These are phyloP conservation scores for Penicillium sclerotiorum DNA, from an alignment of 2,329 filamentous ascomycete genomes.

Conservation along the genomic window DNA sequence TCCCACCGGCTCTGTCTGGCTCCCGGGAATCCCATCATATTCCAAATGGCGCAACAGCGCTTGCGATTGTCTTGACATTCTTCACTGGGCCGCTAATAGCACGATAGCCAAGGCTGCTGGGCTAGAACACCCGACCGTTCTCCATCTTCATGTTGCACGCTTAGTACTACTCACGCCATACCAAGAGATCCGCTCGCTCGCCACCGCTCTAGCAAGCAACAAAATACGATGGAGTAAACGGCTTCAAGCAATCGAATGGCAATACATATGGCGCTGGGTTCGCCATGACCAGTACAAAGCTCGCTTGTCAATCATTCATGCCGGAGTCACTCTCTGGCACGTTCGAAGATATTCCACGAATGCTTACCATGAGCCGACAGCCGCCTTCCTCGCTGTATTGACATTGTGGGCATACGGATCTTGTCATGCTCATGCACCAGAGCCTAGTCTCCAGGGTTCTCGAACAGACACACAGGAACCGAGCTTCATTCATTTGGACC, in stretches of 20 bases:
- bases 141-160: constrained; percentile 59
- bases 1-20: constrained; percentile 46
- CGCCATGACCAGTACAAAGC: constrained; percentile 58
- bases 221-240: constrained; percentile 34
- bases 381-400: constrained; percentile 50
- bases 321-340: constrained; percentile 57
- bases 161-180: constrained; percentile 56
- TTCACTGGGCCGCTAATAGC: constrained; percentile 62
- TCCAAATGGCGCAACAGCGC: constrained; percentile 50
- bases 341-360: constrained; percentile 53
- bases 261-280: constrained; percentile 53
- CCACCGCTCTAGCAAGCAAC: constrained; percentile 37
- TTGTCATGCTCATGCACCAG: constrained; percentile 33
- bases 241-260: constrained; percentile 36
- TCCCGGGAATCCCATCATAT: constrained; percentile 51
- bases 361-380: constrained; percentile 52
- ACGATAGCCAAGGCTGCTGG: constrained; percentile 53
- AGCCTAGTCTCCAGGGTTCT: constrained; percentile 24
- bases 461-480: constrained; percentile 33
- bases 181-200: constrained; percentile 49
- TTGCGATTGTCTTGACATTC: constrained; percentile 54
- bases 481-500: constrained; percentile 56
- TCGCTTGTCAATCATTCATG: constrained; percentile 59
- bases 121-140: constrained; percentile 57
- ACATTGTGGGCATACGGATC: constrained; percentile 53